phyloP scores from a whole-genome alignment of 495 filamentous ascomycete species.

The Penicillium parvum region DNA sequence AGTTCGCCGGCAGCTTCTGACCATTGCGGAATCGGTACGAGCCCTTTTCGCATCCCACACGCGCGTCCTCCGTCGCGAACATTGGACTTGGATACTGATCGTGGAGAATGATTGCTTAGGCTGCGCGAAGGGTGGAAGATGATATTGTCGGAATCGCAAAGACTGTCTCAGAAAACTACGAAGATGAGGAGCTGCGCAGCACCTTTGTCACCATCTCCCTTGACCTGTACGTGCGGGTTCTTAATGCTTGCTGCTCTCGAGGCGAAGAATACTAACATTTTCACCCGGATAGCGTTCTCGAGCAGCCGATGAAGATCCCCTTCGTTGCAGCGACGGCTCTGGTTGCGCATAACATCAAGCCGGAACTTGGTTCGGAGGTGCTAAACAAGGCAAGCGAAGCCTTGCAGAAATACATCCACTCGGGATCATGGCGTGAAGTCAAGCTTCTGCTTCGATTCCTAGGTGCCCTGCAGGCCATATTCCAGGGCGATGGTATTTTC shows the following conservation, averaged over 20 bases:
- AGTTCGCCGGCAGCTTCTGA: conserved; percentile 73
- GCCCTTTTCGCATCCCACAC: not conserved
- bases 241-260: not conserved
- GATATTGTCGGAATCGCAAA: conserved; percentile 73
- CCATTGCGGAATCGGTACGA: conserved; percentile 77
- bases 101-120: conserved; percentile 33
- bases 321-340: conserved; percentile 81
- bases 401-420: conserved; percentile 57
- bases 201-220: conserved; percentile 67
- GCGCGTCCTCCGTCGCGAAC: conserved; percentile 1
- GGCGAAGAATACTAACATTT: conserved; percentile 8
- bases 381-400: conserved; percentile 54
- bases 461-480: conserved; percentile 71
- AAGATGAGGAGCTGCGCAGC: conserved; percentile 67
- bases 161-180: conserved; percentile 70
- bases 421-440: conserved; percentile 80
- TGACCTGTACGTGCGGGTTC: conserved; percentile 56
- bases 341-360: conserved; percentile 66
- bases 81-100: conserved; percentile 7
- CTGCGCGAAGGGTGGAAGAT: conserved; percentile 74
- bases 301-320: conserved; percentile 95
- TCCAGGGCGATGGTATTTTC: conserved; percentile 84
- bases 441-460: conserved; percentile 88
- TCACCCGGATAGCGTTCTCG: conserved; percentile 48
- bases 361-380: conserved; percentile 65